Evolutionary conservation across 306 rosid genomes (phyloP), one percentile per base, ranked within the genome.

Genomic region (Alnus rubra): DNA sequence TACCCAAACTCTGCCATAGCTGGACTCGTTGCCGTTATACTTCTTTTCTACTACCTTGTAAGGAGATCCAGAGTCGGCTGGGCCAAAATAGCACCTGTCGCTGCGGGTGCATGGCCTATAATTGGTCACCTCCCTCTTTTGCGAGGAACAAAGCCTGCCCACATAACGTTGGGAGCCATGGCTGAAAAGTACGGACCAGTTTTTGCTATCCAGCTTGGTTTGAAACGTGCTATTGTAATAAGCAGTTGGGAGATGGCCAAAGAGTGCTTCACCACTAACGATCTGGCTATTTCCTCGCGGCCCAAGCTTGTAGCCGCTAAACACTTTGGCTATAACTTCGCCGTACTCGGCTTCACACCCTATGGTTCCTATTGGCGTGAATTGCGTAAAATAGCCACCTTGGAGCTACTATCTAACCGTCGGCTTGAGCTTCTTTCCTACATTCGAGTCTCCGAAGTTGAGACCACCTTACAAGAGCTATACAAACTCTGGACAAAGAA

Each of bases 61-160:
- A 58, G 37, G 15, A 58, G 37, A 15, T 58, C 35, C 13, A 58
- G 13, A 9, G 13, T 0, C 23, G 37, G 65, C 33, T 58, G 3
- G 23, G 13, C 11, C 23, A 67, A 67, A 67, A 67, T 0, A 37
- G 64, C 85, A 47, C 94, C 92, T 0, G 70, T 84, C 74, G 89
- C 84, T 1, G 54, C 77, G 0, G 92, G 94, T 4, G 88, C 90
- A 1, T 89, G 91, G 97, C 97, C 97, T 7, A 14, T 92, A n/a
- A 74, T 92, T 16, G 97, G 97, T 8, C 93, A 92, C 42, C 87
- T 92, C 35, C 81, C 3, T 45, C 84, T 87, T 16, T 64, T 90
- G 6, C 48, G 70, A 12, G 85, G 81, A 52, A 49, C 81, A 4
- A 31, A 73, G 16, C 89, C 81, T 31, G 85, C 84, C 69, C 81